Base-by-base conservation (phyloP, 805 yeast genomes). In the Metschnikowia arizonensis region DNA sequence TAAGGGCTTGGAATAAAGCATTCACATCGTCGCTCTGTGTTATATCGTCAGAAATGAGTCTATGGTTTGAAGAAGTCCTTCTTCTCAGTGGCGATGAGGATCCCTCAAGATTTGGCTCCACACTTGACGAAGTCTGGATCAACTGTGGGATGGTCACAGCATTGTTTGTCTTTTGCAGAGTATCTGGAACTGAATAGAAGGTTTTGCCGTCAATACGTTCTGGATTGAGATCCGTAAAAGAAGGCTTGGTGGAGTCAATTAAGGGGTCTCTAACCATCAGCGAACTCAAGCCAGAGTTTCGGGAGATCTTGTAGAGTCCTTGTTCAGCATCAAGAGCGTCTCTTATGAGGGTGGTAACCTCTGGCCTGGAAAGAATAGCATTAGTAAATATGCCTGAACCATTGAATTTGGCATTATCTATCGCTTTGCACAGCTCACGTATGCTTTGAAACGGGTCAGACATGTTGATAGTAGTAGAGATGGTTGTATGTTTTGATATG, bases 351-450 rank as follows among this genome's bases (percentile, higher is more conserved):
- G 72, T 64, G 2, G 82, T 79, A 46, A 82, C 80, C 24, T 71
- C 69, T 10, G 81, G 79, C 40, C 68, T 63, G 21, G 71, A 63
- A 8, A 79, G 69, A 14, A 82, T 64, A 2, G 88, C 83, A 55
- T 83, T 83, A 32, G 84, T 78, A 60, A 83, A 83, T 3, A 80
- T 74, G 0, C 88, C 87, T 0, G 85, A 79, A 0, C 74, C 69
- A 17, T 71, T 61, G 59, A 82, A 82, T 44, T 77, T 65, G 3
- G 75, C 66, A 8, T 66, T 59, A 21, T 67, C 61, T 8, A 79
- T 58, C 1, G 73, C 65, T n/a, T 66, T 68, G 4, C 69, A 55
- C 40, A 47, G 50, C 18, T 37, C 43, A n/a, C 42, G 46, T n/a
- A 54, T 37, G 17, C 42, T n/a, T 25, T 36, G 44, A 14, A 54